Evolutionary conservation across 2,329 filamentous ascomycete genomes (phyloP), one percentile per base, ranked within the genome.

Genomic region (Phaeosphaeria sp.): DNA sequence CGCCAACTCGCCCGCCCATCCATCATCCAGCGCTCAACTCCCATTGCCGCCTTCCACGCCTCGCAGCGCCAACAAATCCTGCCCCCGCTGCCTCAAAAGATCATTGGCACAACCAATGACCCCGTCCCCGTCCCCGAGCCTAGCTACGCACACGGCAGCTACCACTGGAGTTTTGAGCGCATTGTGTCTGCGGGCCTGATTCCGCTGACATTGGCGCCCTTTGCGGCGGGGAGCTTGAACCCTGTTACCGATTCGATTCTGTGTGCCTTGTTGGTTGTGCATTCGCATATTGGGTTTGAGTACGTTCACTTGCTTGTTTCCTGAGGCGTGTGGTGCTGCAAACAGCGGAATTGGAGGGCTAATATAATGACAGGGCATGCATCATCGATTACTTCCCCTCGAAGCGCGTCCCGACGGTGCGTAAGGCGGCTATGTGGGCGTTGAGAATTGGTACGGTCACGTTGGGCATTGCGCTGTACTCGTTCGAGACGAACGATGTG

Each of bases 401-500:
- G 65, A 84, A 85, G 75, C 84, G 87, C 70, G 84, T 90, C 67
- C 91, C 93, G 50, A 87, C 84, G 65, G 79, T 86, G 59, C 87
- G 87, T 76, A 88, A 86, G 74, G 54, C 82, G n/a, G 84, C 89
- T 76, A 87, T 85, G 78, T 98, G 93, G 93, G 82, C 84, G 39
- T 86, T 98, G 63, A 93, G 93, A 73, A 80, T 84, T 46, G 89
- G 87, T 59, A 97, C 96, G 11, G 83, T 94, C 57, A 82, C 92
- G 52, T 91, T 93, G 62, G 93, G 91, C 50, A 85, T 97, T 65
- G 93, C 93, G 56, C 85, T 98, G 73, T 99, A 99, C 81, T 94
- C 98, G 80, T 98, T 98, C 72, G 95, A 99, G 88, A 99, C 95
- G 30, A 98, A 97, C 75, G 95, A 99, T 69, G 92, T 99, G 52